Conservation (phyloP, 371 early-diverging fungal genomes). For the Coemansia sp. region DNA sequence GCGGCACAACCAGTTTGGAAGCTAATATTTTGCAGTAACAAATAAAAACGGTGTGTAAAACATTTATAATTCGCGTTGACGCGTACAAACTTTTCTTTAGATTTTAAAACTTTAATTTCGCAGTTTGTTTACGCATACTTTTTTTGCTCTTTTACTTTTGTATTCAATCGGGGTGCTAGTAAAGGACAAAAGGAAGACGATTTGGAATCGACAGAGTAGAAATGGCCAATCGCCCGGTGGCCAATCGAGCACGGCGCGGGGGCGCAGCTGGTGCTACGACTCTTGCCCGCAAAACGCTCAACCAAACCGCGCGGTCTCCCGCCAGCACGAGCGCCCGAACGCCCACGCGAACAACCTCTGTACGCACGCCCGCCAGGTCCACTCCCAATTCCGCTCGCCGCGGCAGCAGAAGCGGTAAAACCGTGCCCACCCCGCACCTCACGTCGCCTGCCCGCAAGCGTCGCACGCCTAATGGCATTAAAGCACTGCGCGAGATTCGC, state of each 20-base stretch:
- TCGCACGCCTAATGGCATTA: slow-evolving; percentile 48
- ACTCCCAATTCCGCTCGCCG: slow-evolving; percentile 13
- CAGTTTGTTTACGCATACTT: neutral
- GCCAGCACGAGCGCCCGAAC: neutral
- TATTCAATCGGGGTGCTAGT: neutral
- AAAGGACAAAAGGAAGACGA: neutral
- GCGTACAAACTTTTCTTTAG: neutral
- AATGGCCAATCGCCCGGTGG: slow-evolving; percentile 20
- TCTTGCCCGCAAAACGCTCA: slow-evolving; percentile 30
- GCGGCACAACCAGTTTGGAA: neutral
- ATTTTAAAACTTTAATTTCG: neutral
- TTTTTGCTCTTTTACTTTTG: neutral
- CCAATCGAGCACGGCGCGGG: slow-evolving; percentile 35
- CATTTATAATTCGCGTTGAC: neutral
- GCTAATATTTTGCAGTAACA: slow-evolving; percentile 3
- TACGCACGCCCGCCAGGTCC: neutral
- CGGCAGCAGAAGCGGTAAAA: slow-evolving; percentile 13
- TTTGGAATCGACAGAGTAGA: neutral
- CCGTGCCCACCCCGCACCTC: slow-evolving; percentile 10
- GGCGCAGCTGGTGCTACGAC: slow-evolving; percentile 14
- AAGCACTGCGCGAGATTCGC: slow-evolving; percentile 95
- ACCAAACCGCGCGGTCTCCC: slow-evolving; percentile 6
- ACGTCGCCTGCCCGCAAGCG: slow-evolving; percentile 72
- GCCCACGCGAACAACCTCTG: neutral
- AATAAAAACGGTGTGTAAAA: neutral